Percentiles rank a stretch among this genome's conserved stretches.
phyloP scores from a whole-genome alignment of 495 filamentous ascomycete genomes.

The Penicillium lagena region DNA sequence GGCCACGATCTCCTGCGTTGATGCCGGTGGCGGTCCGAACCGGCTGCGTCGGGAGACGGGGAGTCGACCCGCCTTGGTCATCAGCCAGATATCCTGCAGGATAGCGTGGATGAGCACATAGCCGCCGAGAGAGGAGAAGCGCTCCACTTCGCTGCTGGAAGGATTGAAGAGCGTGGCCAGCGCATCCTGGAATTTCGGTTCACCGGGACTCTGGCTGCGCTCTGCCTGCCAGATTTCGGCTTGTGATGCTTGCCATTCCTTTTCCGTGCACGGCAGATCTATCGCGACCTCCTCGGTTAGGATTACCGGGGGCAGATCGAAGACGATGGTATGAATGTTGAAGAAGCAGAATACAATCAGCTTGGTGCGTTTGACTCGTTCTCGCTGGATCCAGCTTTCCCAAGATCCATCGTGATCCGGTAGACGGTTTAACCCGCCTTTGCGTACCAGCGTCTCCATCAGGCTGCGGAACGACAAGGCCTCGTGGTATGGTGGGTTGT shows the following conservation, averaged over 20 bases:
- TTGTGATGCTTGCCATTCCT: constrained; percentile 28
- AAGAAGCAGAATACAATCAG: constrained; percentile 44
- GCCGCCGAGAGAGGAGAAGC: constrained; percentile 54
- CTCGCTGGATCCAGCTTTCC: constrained; percentile 43
- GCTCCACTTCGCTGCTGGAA: constrained; percentile 15
- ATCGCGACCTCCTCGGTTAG: constrained; percentile 58
- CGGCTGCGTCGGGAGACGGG: constrained; percentile 38
- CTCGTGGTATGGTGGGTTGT: constrained; percentile 30
- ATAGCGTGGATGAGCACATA: constrained; percentile 64
- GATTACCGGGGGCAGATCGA: constrained; percentile 45
- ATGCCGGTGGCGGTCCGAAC: constrained; percentile 16
- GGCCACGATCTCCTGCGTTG: constrained; percentile 48
- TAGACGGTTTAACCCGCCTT: constrained; percentile 27
- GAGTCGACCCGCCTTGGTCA: constrained; percentile 50
- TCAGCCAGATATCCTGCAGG: constrained; percentile 62
- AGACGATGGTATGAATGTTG: constrained; percentile 45
- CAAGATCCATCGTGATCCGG: constrained; percentile 30
- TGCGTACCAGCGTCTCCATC: constrained; percentile 27
- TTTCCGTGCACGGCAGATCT: constrained; percentile 48
- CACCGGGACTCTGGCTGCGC: constrained; percentile 17
- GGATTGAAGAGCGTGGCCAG: constrained; percentile 19
- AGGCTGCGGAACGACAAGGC: constrained; percentile 26
- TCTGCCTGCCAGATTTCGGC: constrained; percentile 23
- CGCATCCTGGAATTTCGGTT: constrained; percentile 30
- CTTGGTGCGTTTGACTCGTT: constrained; percentile 40